Evolutionary conservation across 2,329 filamentous ascomycete genomes (phyloP), one percentile per base, ranked within the genome.

Genomic region (Exophiala sp.): DNA sequence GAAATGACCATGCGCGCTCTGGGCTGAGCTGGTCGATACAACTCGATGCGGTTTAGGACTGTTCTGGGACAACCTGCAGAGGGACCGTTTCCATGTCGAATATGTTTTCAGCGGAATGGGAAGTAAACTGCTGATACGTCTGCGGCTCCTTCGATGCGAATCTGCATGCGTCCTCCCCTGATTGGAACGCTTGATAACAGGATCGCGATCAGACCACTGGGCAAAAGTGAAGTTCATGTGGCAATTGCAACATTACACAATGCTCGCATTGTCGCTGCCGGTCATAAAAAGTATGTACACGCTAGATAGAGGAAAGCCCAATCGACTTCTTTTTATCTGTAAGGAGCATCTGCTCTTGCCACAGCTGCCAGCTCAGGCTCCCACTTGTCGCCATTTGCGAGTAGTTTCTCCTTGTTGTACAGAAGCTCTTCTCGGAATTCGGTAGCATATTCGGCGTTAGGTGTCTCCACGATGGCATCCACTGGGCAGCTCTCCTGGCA

Each of bases 401-500:
- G 74, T 62, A 95, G 76, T 77, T 95, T 95, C 79, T 95, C 87
- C 83, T 97, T 97, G 79, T 97, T 97, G 80, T 97, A 97, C 66
- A 97, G 75, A 66, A 97, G 77, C 79, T 97, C 92, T 75, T 99
- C 92, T 70, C 92, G 85, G 60, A 84, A 87, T 75, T 88, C 86
- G 2, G 84, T 88, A 40, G 86, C 85, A 65, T 88, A 89, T 72
- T 88, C 86, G 46, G 85, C 85, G 65, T 89, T 89, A 50, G 86
- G 84, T 32, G 82, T 82, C 71, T 89, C 86, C 55, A 89, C 86
- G 72, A 89, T 99, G 56, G 94, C 94, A 75, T 99, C 94, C 51
- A 99, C 94, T 41, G 94, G 94, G 78, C 94, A 99, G 62, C 89
- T 95, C 80, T 99, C 94, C 79, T 96, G 92, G 83, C 94, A 97